Evolutionary conservation across 2,329 filamentous ascomycete species (phyloP).

Genomic region (Cladosporium colombiae): DNA sequence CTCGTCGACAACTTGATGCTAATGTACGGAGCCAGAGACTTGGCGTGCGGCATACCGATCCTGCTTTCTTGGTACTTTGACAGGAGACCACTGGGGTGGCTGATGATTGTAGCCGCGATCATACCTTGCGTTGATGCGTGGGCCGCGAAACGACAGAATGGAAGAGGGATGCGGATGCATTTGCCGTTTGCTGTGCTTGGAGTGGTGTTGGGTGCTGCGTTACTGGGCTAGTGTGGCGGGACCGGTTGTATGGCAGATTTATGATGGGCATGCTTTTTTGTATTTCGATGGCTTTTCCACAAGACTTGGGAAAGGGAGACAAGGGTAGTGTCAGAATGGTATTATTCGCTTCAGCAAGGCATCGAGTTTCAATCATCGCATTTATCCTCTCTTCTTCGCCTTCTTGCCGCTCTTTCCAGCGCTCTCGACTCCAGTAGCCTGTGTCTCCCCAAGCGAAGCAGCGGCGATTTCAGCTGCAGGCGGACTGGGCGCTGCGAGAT

Average conservation of each 20-base stretch:
- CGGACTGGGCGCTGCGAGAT: constrained; percentile 26
- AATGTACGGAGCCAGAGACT: constrained; percentile 19
- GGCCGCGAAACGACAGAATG: constrained; percentile 10
- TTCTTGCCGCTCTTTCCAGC: constrained; percentile 32
- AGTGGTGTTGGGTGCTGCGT: constrained; percentile 13
- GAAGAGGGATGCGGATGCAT: constrained; percentile 20
- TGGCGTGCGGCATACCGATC: constrained; percentile 13
- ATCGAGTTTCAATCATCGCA: neutral
- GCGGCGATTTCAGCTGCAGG: neutral
- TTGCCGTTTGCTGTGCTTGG: constrained; percentile 14
- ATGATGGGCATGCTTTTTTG: neutral
- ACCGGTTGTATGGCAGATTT: neutral
- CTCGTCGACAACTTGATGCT: constrained; percentile 13
- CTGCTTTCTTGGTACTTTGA: constrained; percentile 21
- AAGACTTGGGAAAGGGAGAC: neutral
- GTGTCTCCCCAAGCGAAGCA: constrained; percentile 15
- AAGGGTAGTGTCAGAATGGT: neutral
- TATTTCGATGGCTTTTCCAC: no score
- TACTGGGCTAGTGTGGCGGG: neutral
- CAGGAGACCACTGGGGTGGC: constrained; percentile 12
- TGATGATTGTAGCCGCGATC: constrained; percentile 8
- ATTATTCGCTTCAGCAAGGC: neutral
- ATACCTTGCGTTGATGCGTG: constrained; percentile 19
- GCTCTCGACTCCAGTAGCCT: constrained; percentile 25
- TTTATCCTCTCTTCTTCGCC: constrained; percentile 26